These are phyloP conservation scores for Calonectria hongkongensis DNA, from an alignment of 2,329 filamentous ascomycete genomes.

Conservation along the genomic window DNA sequence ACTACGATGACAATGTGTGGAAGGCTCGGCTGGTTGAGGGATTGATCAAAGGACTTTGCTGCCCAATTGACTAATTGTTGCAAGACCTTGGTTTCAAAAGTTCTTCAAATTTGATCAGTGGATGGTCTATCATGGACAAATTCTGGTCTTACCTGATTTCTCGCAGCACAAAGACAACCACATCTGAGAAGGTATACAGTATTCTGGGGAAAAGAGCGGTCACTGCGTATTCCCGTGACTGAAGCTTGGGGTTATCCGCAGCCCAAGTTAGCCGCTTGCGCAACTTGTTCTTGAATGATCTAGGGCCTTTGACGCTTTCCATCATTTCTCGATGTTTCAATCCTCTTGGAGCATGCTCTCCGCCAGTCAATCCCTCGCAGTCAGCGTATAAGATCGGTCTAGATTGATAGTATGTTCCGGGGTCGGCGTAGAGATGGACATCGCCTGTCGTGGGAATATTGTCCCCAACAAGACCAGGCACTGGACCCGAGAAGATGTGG, in stretches of 20 bases:
- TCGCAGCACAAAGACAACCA: conserved; percentile 38
- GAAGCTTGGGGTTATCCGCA: conserved; percentile 14
- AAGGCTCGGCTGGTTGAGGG: conserved; percentile 28
- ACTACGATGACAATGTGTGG: conserved; percentile 30
- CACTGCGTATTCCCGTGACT: conserved; percentile 35
- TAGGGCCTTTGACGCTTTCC: not conserved
- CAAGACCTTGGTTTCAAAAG: conserved; percentile 32
- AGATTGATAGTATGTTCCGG: conserved; percentile 5
- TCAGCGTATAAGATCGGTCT: conserved; percentile 27
- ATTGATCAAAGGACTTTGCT: conserved; percentile 32
- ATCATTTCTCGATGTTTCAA: conserved; percentile 9
- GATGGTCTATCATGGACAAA: too few species aligned
- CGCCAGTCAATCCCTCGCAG: conserved; percentile 25
- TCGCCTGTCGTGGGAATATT: conserved; percentile 23
- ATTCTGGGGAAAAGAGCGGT: conserved; percentile 37
- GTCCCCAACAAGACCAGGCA: conserved; percentile 17
- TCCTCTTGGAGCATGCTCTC: conserved; percentile 10
- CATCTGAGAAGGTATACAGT: conserved; percentile 41
- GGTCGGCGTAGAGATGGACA: conserved; percentile 23
- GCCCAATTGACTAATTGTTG: conserved; percentile 29
- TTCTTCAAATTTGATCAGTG: not conserved
- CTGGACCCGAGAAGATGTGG: conserved; percentile 9
- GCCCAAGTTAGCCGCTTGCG: conserved; percentile 24
- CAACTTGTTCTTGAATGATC: conserved; percentile 10
- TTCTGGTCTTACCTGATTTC: conserved; percentile 7